Conservation (phyloP, 2,329 filamentous ascomycete species). For the Arthrobotrys sinensis region DNA sequence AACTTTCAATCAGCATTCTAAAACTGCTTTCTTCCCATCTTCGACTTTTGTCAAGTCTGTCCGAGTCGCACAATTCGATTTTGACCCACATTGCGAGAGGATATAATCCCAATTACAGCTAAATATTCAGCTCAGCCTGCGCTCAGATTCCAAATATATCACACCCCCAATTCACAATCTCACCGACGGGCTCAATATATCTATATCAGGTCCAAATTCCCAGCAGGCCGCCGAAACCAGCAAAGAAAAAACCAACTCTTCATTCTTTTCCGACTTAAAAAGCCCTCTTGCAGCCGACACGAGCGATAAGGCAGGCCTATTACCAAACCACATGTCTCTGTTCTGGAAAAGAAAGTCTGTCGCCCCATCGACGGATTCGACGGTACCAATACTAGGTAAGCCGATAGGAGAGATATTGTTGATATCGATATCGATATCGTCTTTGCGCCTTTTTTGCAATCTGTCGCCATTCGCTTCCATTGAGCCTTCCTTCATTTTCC, state of each 20-base stretch:
- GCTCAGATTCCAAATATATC: conserved; percentile 33
- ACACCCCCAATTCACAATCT: conserved; percentile 8
- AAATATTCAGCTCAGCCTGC: conserved; percentile 12
- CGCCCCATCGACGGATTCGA: conserved; percentile 59
- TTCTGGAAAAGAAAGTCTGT: conserved; percentile 61
- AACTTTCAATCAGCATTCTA: conserved; percentile 2
- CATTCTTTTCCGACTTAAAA: background rate
- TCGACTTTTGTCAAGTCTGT: background rate
- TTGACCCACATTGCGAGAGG: conserved; percentile 5
- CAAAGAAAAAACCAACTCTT: background rate
- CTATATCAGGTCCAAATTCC: conserved; percentile 7
- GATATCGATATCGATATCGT: conserved; percentile 12
- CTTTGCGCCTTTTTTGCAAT: conserved; percentile 24
- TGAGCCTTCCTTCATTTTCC: conserved; percentile 13
- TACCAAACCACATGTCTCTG: conserved; percentile 35
- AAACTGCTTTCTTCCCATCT: background rate
- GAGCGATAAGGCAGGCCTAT: conserved; percentile 1
- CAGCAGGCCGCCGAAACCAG: background rate
- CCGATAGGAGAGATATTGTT: conserved; percentile 4
- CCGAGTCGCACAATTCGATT: background rate
- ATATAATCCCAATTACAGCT: conserved; percentile 5
- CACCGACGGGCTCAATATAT: conserved; percentile 7
- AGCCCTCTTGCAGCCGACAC: conserved; percentile 17
- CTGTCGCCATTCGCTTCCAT: conserved; percentile 10
- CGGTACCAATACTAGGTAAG: conserved; percentile 58